These are phyloP conservation scores for Trichoderma oligosporum DNA, from an alignment of 2,329 filamentous ascomycete genomes.

Conservation along the genomic window DNA sequence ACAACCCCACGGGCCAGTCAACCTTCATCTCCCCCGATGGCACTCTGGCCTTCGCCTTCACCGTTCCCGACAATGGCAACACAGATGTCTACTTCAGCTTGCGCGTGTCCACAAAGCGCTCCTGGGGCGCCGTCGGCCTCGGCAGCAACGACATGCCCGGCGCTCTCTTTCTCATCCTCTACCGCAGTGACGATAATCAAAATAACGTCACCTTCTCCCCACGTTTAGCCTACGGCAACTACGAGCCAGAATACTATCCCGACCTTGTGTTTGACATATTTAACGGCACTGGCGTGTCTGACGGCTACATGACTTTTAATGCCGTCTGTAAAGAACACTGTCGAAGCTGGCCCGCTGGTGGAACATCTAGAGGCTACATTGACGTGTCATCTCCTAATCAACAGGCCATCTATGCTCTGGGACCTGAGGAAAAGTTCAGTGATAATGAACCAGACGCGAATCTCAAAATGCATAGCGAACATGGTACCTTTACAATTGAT, in stretches of 20 bases:
- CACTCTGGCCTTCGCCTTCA: constrained; percentile 47
- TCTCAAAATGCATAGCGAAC: constrained; percentile 50
- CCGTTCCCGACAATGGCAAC: constrained; percentile 44
- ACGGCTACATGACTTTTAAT: constrained; percentile 46
- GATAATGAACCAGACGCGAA: constrained; percentile 42
- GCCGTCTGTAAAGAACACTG: constrained; percentile 51
- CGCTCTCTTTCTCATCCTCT: constrained; percentile 53
- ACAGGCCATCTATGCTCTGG: constrained; percentile 54
- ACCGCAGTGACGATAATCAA: constrained; percentile 43
- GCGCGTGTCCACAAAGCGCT: constrained; percentile 41
- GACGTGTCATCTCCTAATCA: constrained; percentile 47
- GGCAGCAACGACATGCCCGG: constrained; percentile 50
- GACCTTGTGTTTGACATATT: constrained; percentile 44
- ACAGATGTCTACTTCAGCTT: constrained; percentile 54
- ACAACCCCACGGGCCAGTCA: constrained; percentile 35
- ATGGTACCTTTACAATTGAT: constrained; percentile 55
- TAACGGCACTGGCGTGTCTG: constrained; percentile 44
- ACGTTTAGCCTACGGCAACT: constrained; percentile 47
- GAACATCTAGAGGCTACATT: constrained; percentile 40
- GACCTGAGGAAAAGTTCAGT: constrained; percentile 42
- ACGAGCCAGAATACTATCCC: constrained; percentile 48
- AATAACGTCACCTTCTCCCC: constrained; percentile 55
- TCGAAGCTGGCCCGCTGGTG: constrained; percentile 43
- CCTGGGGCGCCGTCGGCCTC: constrained; percentile 55
- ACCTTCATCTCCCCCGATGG: constrained; percentile 44